These are phyloP conservation scores for Candida corydali DNA, from an alignment of 805 yeast genomes.

Conservation along the genomic window DNA sequence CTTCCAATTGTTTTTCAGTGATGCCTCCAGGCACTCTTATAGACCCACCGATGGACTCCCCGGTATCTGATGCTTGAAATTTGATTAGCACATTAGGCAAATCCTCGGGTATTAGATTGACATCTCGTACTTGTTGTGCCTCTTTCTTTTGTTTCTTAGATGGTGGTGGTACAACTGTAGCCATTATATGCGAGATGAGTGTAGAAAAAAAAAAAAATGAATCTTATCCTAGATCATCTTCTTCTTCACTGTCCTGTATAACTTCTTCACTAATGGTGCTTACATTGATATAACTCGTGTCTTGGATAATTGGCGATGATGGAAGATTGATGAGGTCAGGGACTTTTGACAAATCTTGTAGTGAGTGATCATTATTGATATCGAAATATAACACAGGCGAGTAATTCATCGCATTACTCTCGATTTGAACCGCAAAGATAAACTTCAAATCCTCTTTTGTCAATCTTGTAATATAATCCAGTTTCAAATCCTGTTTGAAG, in stretches of 20 bases:
- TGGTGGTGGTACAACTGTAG: constrained; percentile 90
- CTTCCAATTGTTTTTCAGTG: constrained; percentile 81
- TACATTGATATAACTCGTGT: constrained; percentile 4
- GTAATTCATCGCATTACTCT: constrained; percentile 9
- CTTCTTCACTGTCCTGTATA: constrained; percentile 2
- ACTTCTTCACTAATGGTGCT: constrained; percentile 1
- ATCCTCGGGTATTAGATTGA: constrained; percentile 68
- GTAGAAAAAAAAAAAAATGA: constrained; percentile 1
- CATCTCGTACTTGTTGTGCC: constrained; percentile 78
- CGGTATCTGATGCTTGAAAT: constrained; percentile 92
- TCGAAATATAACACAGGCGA: constrained; percentile 24
- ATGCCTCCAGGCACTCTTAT: constrained; percentile 89
- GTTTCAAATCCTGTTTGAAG: constrained; percentile 7
- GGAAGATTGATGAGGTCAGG: background rate
- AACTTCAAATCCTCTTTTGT: constrained; percentile 11
- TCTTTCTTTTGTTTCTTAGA: constrained; percentile 81
- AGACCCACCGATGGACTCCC: constrained; percentile 78
- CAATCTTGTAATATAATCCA: background rate
- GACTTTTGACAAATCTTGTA: constrained; percentile 5
- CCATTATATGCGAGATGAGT: constrained; percentile 46
- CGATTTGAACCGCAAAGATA: constrained; percentile 16
- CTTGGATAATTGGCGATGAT: constrained; percentile 6
- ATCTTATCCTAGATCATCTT: background rate
- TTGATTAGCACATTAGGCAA: constrained; percentile 83
- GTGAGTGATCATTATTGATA: constrained; percentile 10